These are phyloP conservation scores for Aspergillus unguis DNA, from an alignment of 2,329 filamentous ascomycete species.

Conservation along the genomic window DNA sequence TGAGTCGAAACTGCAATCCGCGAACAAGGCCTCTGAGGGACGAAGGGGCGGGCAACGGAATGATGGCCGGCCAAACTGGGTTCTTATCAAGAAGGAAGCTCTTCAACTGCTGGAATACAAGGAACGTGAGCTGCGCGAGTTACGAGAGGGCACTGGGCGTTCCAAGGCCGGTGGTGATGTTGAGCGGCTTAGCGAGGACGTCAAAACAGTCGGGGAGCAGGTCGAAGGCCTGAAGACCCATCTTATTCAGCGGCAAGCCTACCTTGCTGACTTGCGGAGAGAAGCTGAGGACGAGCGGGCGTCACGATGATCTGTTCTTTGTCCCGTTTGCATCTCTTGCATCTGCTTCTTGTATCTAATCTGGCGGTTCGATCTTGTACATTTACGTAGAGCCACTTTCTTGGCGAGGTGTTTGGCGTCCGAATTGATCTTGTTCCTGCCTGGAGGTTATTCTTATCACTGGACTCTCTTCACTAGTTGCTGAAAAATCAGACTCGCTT, in stretches of 20 bases:
- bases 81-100: constrained; percentile 87
- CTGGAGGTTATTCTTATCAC: constrained; percentile 2
- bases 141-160: constrained; percentile 58
- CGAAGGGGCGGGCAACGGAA: constrained; percentile 53
- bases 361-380: constrained; percentile 11
- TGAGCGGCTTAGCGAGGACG: constrained; percentile 76
- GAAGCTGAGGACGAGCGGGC: constrained; percentile 86
- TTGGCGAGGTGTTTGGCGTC: constrained; percentile 34
- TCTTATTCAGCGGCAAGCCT: constrained; percentile 69
- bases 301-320: constrained; percentile 34
- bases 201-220: constrained; percentile 88
- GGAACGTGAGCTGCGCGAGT: constrained; percentile 69
- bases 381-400: constrained; percentile 31
- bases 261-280: constrained; percentile 70
- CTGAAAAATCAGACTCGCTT: not conserved
- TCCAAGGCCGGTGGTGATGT: constrained; percentile 66
- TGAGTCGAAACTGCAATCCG: constrained; percentile 79
- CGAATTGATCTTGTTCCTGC: constrained; percentile 22
- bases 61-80: constrained; percentile 75
- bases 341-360: constrained; percentile 5
- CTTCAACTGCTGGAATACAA: constrained; percentile 96
- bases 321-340: constrained; percentile 1
- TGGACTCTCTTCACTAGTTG: not conserved
- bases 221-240: constrained; percentile 86
- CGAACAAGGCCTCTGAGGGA: constrained; percentile 70